A percentile compares a stretch with the other conserved stretches of the same genome.
Conservation (phyloP, 768 basidiomycete genomes). For the Chalciporus pseudorubinellus region DNA sequence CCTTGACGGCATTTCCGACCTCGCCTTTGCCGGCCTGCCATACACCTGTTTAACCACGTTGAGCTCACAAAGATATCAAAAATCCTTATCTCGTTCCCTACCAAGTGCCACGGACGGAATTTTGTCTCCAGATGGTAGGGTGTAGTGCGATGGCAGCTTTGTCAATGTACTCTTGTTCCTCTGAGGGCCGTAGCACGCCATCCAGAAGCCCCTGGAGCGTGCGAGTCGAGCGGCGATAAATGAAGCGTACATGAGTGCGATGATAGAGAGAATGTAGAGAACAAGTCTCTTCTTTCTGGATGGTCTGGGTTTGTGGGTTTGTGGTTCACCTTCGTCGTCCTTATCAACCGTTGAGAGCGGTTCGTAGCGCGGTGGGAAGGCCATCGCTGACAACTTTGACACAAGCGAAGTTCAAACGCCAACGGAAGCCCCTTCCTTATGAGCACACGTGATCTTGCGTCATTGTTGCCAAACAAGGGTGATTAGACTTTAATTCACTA, state of each 20-base stretch:
- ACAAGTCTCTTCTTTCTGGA: conserved; percentile 21
- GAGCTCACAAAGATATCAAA: neutral
- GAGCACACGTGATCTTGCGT: neutral
- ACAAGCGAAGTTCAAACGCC: neutral
- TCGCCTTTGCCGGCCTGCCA: conserved; percentile 58
- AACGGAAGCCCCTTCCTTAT: neutral
- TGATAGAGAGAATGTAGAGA: conserved; percentile 19
- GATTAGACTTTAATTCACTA: no score
- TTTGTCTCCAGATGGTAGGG: conserved; percentile 62
- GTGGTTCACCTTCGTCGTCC: conserved; percentile 10
- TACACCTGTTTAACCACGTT: conserved; percentile 43
- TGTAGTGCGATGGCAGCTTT: conserved; percentile 46
- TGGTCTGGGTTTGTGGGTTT: neutral
- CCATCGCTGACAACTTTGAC: conserved; percentile 13
- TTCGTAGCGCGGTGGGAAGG: conserved; percentile 24
- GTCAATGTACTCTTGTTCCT: conserved; percentile 22
- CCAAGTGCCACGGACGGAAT: conserved; percentile 70
- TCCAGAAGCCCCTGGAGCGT: conserved; percentile 21
- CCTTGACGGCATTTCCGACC: conserved; percentile 69
- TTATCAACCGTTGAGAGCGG: conserved; percentile 23
- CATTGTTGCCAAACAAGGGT: neutral
- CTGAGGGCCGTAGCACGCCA: conserved; percentile 16
- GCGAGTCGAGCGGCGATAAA: conserved; percentile 19
- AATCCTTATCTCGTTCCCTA: conserved; percentile 21
- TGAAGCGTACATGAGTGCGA: conserved; percentile 22